A percentile compares a stretch with the other conserved stretches of the same genome.
phyloP scores from a whole-genome alignment of 192 early-diverging fungal species.

The Blastocladiella britannica region DNA sequence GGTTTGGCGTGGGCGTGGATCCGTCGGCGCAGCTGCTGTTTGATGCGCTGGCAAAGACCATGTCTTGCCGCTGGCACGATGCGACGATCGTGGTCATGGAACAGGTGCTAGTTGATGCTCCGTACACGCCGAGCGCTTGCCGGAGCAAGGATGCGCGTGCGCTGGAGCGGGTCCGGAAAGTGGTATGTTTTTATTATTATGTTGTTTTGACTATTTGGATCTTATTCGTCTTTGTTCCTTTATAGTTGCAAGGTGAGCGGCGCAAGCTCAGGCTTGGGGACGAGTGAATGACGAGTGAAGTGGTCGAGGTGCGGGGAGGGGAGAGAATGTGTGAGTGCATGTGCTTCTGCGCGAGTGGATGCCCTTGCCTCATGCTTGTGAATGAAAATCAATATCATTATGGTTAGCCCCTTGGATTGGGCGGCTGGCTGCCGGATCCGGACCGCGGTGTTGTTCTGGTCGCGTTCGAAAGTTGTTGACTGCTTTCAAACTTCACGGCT shows the following conservation, averaged over 20 bases:
- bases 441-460: no score
- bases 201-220: neutral
- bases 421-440: no score
- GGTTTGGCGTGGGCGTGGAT: neutral
- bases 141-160: constrained; percentile 4
- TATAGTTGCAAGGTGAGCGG: neutral
- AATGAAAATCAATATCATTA: no score
- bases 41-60: constrained; percentile 25
- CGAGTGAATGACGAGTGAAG: no score
- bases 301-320: no score
- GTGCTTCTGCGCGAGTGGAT: no score
- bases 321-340: no score
- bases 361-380: no score
- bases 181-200: constrained; percentile 11
- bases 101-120: constrained; percentile 20
- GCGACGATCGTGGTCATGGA: constrained; percentile 24
- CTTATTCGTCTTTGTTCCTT: neutral
- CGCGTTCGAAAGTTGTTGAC: no score
- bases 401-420: no score
- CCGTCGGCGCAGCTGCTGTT: constrained; percentile 14
- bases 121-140: constrained; percentile 16
- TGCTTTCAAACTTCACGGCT: no score
- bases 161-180: constrained; percentile 17
- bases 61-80: constrained; percentile 21
- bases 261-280: constrained; percentile 1